Evolutionary conservation across 192 early-diverging fungal genomes (phyloP), one percentile per base, ranked within the genome.

Genomic region (Globomyces pollinis-pini): DNA sequence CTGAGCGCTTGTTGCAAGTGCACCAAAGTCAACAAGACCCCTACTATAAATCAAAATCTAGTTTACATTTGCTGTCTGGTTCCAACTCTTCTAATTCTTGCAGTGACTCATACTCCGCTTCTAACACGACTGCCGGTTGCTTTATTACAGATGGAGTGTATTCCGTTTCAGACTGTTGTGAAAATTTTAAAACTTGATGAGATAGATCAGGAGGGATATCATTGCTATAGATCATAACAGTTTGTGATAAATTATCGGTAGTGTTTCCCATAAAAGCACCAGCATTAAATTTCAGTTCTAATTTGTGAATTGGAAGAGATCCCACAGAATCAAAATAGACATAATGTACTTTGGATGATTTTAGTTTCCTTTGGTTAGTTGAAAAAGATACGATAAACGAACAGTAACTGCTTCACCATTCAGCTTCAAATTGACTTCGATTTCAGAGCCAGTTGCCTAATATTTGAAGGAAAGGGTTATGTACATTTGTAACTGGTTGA

Each of bases 11-110:
- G 39, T 59, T 79, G 61, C 15, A 85, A 73, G 66, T 84, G 72
- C n/a, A 70, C 67, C 18, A 86, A 24, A 8, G 84, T 72, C 60
- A 83, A 68, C 38, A 26, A n/a, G n/a, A n/a, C n/a, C n/a, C n/a
- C n/a, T n/a, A n/a, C n/a, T n/a, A n/a, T n/a, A n/a, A n/a, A n/a
- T n/a, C n/a, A n/a, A n/a, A n/a, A n/a, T n/a, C n/a, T 26, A 85
- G 62, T 15, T 78, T 68, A 83, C 84, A 91, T 80, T 88, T 89
- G 54, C 84, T 84, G 29, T 91, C 84, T 1, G 89, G 87, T 59
- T 93, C 90, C 11, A 88, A 13, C 23, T 90, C 89, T 8, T 81
- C 42, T 18, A 93, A 62, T 57, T 90, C 90, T 30, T 76, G 66
- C 4, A 91, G 64, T 21, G 71, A 64, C 23, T 71, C 50, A 38